Base-by-base conservation (phyloP, 352 stramenopile species). In the Pythium folliculosum region DNA sequence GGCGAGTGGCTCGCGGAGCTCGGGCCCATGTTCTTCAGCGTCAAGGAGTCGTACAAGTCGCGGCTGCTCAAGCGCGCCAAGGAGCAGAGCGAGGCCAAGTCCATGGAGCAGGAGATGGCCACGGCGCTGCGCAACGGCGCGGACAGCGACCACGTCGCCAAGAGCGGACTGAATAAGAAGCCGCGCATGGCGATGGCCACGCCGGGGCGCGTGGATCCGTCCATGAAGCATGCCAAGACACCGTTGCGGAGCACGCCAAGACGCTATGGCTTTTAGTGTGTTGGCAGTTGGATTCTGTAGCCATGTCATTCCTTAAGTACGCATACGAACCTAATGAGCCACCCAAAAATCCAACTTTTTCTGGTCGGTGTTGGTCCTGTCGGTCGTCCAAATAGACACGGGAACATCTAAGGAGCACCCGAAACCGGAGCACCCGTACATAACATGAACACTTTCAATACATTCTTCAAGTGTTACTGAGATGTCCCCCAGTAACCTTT, bases 11-110 rank as follows among this genome's bases (percentile, higher is more conserved):
- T 99, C 2, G 97, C 97, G 17, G 97, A 99, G 78, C 81, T 99
- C n/a, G 98, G 97, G 2, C 96, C 97, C 13, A 99, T 99, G 96
- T 99, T 99, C 75, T 99, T 99, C 76, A 98, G 87, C 50, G 85
- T 99, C 32, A 99, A 99, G 70, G 96, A 99, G 69, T 98, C 88
- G 32, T 98, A 97, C 76, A 93, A 98, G 75, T 97, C 89, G 38
- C 87, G 89, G 5, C 73, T 99, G 45, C 76, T 92, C 19, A 96
- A 97, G 71, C 82, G 91, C 37, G 91, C 77, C 77, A 98, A 97
- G 73, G 86, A 89, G 35, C 82, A 80, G 65, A 84, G 82, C n/a
- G 86, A 86, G 68, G 73, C 55, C 8, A 51, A 81, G 16, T 74
- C 77, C 53, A 97, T 97, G 88, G 89, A 97, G 73, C 44, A 84